Percentiles rank a stretch among this genome's conserved stretches.
These are phyloP conservation scores for Lichtheimia corymbifera DNA, from an alignment of 371 early-diverging fungal species.

Conservation along the genomic window DNA sequence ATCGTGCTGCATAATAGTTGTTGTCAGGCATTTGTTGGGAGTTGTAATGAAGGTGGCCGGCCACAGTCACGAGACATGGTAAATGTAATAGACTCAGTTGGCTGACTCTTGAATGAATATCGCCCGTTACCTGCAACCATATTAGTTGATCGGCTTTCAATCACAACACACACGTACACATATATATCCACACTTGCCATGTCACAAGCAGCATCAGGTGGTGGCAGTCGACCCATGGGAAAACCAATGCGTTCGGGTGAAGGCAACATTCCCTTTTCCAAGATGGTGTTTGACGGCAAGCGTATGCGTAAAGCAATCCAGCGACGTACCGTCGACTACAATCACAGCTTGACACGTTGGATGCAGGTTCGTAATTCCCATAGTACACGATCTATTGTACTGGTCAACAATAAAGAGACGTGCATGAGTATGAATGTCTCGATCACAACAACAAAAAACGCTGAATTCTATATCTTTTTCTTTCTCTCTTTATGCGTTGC, in stretches of 20 bases:
- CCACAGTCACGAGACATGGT: too few relatives aligned
- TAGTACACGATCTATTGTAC: neutral
- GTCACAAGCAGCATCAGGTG: constrained; percentile 8
- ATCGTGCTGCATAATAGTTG: too few relatives aligned
- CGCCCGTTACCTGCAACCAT: too few relatives aligned
- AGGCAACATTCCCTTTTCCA: constrained; percentile 39
- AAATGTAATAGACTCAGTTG: too few relatives aligned
- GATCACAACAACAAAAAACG: constrained; percentile 19
- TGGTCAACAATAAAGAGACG: constrained; percentile 1
- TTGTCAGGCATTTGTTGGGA: too few relatives aligned
- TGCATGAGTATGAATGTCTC: neutral
- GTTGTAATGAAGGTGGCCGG: too few relatives aligned
- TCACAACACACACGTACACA: too few relatives aligned
- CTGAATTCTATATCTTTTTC: constrained; percentile 2
- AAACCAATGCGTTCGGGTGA: constrained; percentile 11
- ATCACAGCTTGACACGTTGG: constrained; percentile 82
- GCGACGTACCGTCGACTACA: constrained; percentile 94
- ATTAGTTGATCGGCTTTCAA: neutral
- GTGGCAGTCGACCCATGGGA: constrained; percentile 9
- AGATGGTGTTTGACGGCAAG: constrained; percentile 83
- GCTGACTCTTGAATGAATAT: too few relatives aligned
- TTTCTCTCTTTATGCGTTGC: neutral
- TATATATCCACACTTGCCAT: neutral
- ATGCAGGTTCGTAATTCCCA: constrained; percentile 61
- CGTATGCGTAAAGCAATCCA: constrained; percentile 95